These are phyloP conservation scores for Stipa capillata DNA, from an alignment of 176 grass and related monocot species.

Conservation along the genomic window DNA sequence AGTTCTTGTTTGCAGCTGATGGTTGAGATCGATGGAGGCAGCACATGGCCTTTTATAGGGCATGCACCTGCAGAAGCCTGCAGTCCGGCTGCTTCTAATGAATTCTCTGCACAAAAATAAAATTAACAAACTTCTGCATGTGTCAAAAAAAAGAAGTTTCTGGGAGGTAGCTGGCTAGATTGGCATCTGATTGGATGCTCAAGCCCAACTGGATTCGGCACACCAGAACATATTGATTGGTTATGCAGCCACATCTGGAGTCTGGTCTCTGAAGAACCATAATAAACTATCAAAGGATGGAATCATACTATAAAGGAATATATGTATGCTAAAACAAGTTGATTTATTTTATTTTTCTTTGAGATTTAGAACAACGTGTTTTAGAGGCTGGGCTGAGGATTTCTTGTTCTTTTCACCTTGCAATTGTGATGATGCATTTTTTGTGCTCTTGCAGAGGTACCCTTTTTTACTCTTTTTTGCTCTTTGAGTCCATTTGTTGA, in stretches of 20 bases:
- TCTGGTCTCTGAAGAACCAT: not conserved
- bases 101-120: no score
- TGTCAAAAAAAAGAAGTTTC: slow-evolving; percentile 10
- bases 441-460: no score
- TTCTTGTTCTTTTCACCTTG: no score
- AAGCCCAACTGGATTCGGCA: slow-evolving; percentile 4
- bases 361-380: no score
- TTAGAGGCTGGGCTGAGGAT: no score
- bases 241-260: not conserved
- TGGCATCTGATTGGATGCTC: slow-evolving; percentile 16
- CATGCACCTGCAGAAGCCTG: not conserved
- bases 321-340: not conserved
- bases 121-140: slow-evolving; percentile 11
- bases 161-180: not conserved
- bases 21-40: not conserved
- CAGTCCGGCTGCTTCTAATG: not conserved
- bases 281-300: not conserved
- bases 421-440: no score
- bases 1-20: not conserved
- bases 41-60: not conserved
- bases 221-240: not conserved
- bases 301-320: not conserved
- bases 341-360: no score
- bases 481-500: no score
- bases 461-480: no score